Evolutionary conservation across 2,329 filamentous ascomycete genomes (phyloP).

Genomic region (Calonectria crousiana): DNA sequence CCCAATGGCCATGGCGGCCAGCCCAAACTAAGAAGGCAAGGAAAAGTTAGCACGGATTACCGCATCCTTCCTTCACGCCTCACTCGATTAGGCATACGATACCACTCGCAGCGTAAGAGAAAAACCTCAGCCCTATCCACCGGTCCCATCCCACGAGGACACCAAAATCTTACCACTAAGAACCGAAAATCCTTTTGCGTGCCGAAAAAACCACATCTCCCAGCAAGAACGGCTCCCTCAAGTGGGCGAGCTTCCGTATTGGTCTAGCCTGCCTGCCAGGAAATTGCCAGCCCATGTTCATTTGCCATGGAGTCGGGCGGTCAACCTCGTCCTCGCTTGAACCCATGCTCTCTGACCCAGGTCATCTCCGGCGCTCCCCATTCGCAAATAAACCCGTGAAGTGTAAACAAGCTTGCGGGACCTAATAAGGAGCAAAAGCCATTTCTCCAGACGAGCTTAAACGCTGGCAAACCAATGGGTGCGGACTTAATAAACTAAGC

Average conservation of each 20-base stretch:
- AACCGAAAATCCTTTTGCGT: background rate
- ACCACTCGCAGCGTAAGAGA: background rate
- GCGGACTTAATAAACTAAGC: slow-evolving; percentile 10
- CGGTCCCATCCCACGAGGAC: background rate
- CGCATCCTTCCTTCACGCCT: slow-evolving; percentile 7
- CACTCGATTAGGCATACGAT: background rate
- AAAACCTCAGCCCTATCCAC: slow-evolving; percentile 16
- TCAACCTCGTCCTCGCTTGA: background rate
- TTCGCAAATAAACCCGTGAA: background rate
- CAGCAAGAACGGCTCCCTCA: background rate
- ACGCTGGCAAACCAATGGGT: background rate
- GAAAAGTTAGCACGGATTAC: slow-evolving; percentile 1
- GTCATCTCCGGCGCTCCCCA: background rate
- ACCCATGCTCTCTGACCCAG: background rate
- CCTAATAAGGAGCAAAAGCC: background rate
- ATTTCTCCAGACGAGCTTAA: background rate
- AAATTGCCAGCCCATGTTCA: background rate
- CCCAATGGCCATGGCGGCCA: background rate
- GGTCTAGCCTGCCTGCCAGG: background rate
- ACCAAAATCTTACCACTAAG: background rate
- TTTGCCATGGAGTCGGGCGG: background rate
- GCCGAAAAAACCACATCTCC: background rate
- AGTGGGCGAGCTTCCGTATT: background rate
- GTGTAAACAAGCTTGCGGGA: slow-evolving; percentile 4
- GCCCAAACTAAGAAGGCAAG: background rate